Percentiles rank a stretch among this genome's conserved stretches.
Evolutionary conservation across 2,329 filamentous ascomycete species (phyloP).

Genomic region (Tolypocladium endophyticum): DNA sequence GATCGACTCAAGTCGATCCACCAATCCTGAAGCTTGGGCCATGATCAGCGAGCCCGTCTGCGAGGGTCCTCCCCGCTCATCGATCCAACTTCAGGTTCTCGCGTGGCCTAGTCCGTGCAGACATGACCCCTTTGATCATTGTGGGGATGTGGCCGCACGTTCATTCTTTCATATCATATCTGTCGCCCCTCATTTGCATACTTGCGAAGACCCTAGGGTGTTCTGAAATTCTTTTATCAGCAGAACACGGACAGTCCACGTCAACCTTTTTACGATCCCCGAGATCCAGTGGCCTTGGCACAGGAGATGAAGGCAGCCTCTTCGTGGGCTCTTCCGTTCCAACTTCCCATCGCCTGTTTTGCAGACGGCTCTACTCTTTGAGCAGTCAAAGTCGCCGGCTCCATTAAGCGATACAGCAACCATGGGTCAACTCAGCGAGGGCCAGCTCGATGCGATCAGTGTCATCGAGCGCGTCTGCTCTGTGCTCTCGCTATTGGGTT

Average conservation of each 20-base stretch:
- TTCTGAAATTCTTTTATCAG: too few species aligned
- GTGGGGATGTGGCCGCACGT: not conserved
- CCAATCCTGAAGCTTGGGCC: not conserved
- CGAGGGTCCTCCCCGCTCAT: not conserved
- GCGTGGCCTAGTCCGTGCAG: too few species aligned
- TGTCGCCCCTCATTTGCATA: too few species aligned
- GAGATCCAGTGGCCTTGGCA: too few species aligned
- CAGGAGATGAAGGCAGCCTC: not conserved
- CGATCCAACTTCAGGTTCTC: not conserved
- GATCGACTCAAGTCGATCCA: not conserved
- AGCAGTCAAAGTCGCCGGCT: not conserved
- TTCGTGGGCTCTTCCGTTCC: not conserved
- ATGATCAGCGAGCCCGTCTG: not conserved
- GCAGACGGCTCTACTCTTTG: not conserved
- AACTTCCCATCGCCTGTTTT: not conserved
- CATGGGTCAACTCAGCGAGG: not conserved
- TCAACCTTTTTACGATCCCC: too few species aligned
- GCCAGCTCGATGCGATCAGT: constrained; percentile 28
- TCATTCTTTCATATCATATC: too few species aligned
- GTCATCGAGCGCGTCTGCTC: constrained; percentile 59
- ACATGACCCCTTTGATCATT: not conserved
- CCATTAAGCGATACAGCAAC: not conserved
- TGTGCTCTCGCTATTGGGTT: constrained; percentile 59
- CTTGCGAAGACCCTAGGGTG: too few species aligned
- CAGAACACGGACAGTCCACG: too few species aligned